Percentiles rank a stretch among this genome's conserved stretches.
Conservation (phyloP, 1,284 basidiomycete species). For the Puccinia coronata region DNA sequence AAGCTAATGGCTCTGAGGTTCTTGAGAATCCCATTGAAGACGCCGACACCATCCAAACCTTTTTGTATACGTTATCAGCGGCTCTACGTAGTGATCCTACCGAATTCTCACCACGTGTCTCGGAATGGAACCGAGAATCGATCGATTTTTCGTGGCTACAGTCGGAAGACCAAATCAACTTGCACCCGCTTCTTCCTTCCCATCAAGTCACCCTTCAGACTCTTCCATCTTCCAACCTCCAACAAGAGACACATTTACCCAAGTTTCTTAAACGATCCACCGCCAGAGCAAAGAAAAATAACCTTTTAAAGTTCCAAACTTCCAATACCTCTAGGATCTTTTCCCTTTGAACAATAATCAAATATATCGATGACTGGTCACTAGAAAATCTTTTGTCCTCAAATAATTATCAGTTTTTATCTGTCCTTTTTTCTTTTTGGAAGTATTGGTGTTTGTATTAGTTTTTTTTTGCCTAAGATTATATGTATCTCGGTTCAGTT, state of each 20-base stretch:
- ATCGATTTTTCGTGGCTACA: background rate
- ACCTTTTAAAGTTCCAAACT: background rate
- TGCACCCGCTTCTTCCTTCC: background rate
- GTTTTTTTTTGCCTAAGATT: background rate
- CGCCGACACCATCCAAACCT: background rate
- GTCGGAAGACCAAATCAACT: background rate
- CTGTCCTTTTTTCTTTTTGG: background rate
- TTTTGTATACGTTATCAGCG: background rate
- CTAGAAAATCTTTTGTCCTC: background rate
- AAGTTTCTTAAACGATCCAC: conserved; percentile 19
- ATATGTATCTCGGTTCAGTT: background rate
- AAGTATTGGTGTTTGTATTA: conserved; percentile 7
- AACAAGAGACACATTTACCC: background rate
- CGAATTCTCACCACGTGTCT: conserved; percentile 19
- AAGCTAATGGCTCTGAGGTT: background rate
- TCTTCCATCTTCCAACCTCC: background rate
- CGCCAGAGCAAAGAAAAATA: background rate
- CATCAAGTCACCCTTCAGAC: background rate
- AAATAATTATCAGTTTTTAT: background rate
- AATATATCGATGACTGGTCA: background rate
- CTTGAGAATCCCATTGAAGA: background rate
- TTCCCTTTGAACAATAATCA: background rate
- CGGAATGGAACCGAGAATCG: conserved; percentile 16
- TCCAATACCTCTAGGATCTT: background rate
- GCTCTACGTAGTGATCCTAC: conserved; percentile 9